Evolutionary conservation across 2,329 filamentous ascomycete species (phyloP).

Genomic region (Sarocladiaceae sp.): DNA sequence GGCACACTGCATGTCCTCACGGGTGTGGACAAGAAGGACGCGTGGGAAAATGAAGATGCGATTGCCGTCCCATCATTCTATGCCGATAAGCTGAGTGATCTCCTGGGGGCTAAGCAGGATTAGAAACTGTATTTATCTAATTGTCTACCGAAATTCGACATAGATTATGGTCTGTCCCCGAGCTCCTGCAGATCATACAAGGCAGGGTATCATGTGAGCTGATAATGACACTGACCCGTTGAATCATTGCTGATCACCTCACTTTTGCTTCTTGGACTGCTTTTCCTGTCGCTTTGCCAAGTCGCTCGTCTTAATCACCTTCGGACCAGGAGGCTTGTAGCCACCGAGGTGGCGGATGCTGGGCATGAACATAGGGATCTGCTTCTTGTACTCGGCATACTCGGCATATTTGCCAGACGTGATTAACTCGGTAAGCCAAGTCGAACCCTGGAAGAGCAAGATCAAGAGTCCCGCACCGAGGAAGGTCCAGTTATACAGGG

Average conservation of each 20-base stretch:
- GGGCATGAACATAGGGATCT: conserved; percentile 80
- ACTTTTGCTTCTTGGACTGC: conserved; percentile 31
- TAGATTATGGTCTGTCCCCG: neutral
- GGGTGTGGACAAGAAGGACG: conserved; percentile 78
- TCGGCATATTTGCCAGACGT: conserved; percentile 79
- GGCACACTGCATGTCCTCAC: conserved; percentile 89
- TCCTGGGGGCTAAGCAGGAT: conserved; percentile 33
- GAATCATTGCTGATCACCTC: no score
- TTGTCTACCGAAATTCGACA: neutral
- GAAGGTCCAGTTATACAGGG: conserved; percentile 71
- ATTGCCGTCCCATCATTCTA: conserved; percentile 73
- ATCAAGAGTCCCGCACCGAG: conserved; percentile 64
- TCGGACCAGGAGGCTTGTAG: conserved; percentile 33
- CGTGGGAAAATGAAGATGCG: conserved; percentile 66
- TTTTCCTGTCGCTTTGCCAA: conserved; percentile 33
- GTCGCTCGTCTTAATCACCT: conserved; percentile 15
- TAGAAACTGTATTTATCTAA: conserved; percentile 13
- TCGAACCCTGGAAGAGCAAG: conserved; percentile 82
- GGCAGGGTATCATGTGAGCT: neutral
- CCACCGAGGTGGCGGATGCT: conserved; percentile 29
- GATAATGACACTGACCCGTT: no score
- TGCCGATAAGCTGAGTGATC: conserved; percentile 76
- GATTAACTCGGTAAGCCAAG: conserved; percentile 78
- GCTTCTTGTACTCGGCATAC: conserved; percentile 75
- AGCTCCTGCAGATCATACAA: conserved; percentile 8